These are phyloP conservation scores for Solanum etuberosum DNA, from an alignment of 257 asterid genomes.

Conservation along the genomic window DNA sequence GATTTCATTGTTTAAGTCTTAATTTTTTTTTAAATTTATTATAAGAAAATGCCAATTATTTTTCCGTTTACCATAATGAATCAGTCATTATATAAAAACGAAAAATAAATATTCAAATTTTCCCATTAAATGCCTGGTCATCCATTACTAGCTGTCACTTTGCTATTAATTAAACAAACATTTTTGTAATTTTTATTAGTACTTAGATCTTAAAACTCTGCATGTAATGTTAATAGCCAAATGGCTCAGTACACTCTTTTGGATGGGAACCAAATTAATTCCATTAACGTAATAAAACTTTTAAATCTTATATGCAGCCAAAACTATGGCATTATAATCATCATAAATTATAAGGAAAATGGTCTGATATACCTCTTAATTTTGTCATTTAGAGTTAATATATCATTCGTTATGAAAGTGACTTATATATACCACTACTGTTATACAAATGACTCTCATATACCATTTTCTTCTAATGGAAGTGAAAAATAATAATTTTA, in stretches of 20 bases:
- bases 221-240: not conserved
- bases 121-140: not conserved
- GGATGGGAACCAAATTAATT: no score
- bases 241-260: not conserved
- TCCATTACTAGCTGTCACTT: not conserved
- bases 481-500: no score
- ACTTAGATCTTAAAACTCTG: not conserved
- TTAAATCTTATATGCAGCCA: not conserved
- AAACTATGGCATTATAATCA: not conserved
- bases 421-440: no score
- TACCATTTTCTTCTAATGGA: no score
- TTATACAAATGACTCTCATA: no score
- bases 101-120: not conserved
- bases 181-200: not conserved
- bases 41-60: not conserved
- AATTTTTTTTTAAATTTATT: not conserved
- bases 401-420: no score
- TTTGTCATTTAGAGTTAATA: no score
- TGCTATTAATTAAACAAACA: not conserved
- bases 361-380: no score
- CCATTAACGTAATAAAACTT: not conserved
- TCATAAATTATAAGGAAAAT: no score
- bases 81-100: not conserved
- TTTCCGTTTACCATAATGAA: not conserved
- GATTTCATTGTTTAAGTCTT: not conserved